Evolutionary conservation across 2,329 filamentous ascomycete genomes (phyloP).

Genomic region (Stagonosporopsis cucurbitacearum): DNA sequence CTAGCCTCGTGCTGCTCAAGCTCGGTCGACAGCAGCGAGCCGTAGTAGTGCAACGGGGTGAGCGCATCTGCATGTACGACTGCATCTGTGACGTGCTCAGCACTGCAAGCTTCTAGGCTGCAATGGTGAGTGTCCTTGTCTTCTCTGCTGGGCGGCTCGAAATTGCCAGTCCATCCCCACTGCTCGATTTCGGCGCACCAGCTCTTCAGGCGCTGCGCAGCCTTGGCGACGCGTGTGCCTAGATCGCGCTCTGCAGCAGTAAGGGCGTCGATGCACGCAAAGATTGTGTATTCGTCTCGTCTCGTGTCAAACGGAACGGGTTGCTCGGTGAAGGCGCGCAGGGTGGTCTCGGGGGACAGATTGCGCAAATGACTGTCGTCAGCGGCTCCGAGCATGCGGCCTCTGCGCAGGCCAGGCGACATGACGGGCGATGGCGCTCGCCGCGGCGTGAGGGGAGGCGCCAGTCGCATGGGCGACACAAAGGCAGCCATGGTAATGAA

Average conservation of each 20-base stretch:
- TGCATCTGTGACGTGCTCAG: constrained; percentile 40
- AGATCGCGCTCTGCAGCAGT: constrained; percentile 73
- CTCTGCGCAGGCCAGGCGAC: constrained; percentile 41
- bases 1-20: constrained; percentile 74
- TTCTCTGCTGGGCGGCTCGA: constrained; percentile 49
- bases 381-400: constrained; percentile 31
- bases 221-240: constrained; percentile 71
- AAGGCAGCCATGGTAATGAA: constrained; percentile 35
- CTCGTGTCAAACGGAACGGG: constrained; percentile 53
- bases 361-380: constrained; percentile 46
- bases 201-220: constrained; percentile 72
- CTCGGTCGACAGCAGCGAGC: constrained; percentile 70
- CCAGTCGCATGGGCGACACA: constrained; percentile 40
- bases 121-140: constrained; percentile 34
- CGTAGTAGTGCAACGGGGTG: constrained; percentile 63
- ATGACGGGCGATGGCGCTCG: constrained; percentile 43
- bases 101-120: constrained; percentile 42
- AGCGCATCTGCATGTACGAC: constrained; percentile 33
- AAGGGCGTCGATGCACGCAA: constrained; percentile 66
- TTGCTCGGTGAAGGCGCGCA: constrained; percentile 52
- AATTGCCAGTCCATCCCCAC: constrained; percentile 65
- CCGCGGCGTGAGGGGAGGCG: constrained; percentile 41
- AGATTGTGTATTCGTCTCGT: constrained; percentile 50
- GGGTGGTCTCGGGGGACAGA: constrained; percentile 51
- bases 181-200: constrained; percentile 76